phyloP scores from a whole-genome alignment of 306 rosid genomes.

The Casuarina glauca region DNA sequence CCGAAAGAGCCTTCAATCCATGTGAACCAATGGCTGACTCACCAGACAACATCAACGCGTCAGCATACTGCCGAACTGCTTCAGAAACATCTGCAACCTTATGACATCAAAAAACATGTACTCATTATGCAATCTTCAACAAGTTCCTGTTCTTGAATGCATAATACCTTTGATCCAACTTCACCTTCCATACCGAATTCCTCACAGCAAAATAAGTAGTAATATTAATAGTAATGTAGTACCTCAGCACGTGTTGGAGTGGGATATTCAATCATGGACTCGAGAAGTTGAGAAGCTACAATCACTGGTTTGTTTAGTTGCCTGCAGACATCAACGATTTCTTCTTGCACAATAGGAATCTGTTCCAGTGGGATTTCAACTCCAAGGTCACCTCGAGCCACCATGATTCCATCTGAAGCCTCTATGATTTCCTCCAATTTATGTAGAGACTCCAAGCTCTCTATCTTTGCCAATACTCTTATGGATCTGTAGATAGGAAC shows the following conservation, averaged over 20 bases:
- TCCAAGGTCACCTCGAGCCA: slow-evolving; percentile 91
- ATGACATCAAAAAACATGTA: slow-evolving; percentile 25
- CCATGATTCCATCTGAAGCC: slow-evolving; percentile 92
- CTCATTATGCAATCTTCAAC: slow-evolving; percentile 5
- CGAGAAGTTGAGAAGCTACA: slow-evolving; percentile 93
- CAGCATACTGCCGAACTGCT: slow-evolving; percentile 81
- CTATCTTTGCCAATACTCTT: slow-evolving; percentile 78
- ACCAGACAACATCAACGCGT: slow-evolving; percentile 86
- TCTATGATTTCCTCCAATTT: slow-evolving; percentile 66
- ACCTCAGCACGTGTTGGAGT: slow-evolving; percentile 99
- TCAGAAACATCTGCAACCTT: slow-evolving; percentile 96
- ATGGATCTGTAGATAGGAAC: slow-evolving; percentile 50
- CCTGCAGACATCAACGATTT: slow-evolving; percentile 63
- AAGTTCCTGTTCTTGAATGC: neutral
- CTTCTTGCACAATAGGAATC: slow-evolving; percentile 78
- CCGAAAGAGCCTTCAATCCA: slow-evolving; percentile 78
- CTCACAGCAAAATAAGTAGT: neutral
- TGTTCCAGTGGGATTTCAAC: slow-evolving; percentile 89
- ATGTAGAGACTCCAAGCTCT: slow-evolving; percentile 80
- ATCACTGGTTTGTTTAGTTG: slow-evolving; percentile 87
- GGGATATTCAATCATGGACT: slow-evolving; percentile 94
- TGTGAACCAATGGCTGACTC: slow-evolving; percentile 85
- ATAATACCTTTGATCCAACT: neutral
- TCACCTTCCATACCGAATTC: neutral
- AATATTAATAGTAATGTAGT: slow-evolving; percentile 1